phyloP scores from a whole-genome alignment of 148 eudicot species.

The Arbutus unedo region DNA sequence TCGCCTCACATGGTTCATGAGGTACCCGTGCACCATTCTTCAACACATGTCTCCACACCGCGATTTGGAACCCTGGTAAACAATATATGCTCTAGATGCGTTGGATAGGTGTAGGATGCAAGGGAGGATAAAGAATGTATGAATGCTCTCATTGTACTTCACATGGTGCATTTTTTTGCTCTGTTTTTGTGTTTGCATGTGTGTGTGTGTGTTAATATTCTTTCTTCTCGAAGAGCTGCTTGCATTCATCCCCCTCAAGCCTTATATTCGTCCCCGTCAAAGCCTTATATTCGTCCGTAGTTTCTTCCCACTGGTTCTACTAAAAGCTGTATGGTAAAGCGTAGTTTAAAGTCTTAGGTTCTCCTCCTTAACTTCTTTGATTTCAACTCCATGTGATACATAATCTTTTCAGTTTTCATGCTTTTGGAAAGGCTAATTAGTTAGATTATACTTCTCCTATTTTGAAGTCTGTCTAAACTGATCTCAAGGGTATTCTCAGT shows the following conservation, averaged over 20 bases:
- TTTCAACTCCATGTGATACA: neutral
- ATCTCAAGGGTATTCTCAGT: conserved; percentile 11
- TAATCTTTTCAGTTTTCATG: neutral
- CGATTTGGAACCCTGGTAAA: neutral
- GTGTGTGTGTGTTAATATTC: neutral
- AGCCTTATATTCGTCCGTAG: too few species aligned
- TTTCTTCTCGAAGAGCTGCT: neutral
- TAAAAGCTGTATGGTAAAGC: neutral
- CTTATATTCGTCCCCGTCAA: neutral
- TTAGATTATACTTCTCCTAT: neutral
- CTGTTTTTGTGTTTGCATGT: neutral
- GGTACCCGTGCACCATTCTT: neutral
- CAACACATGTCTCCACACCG: neutral
- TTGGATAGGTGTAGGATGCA: neutral
- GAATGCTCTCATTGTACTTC: neutral
- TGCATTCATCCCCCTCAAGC: neutral
- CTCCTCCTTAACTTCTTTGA: neutral
- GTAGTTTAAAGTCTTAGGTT: neutral
- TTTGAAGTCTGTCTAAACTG: neutral
- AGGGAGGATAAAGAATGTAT: neutral
- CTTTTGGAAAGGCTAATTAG: neutral
- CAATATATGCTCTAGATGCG: neutral
- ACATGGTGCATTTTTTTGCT: neutral
- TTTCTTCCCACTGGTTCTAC: neutral
- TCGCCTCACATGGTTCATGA: neutral